A percentile compares a stretch with the other conserved stretches of the same genome.
Conservation (phyloP, 2,329 filamentous ascomycete genomes). For the Pseudogymnoascus verrucosus region DNA sequence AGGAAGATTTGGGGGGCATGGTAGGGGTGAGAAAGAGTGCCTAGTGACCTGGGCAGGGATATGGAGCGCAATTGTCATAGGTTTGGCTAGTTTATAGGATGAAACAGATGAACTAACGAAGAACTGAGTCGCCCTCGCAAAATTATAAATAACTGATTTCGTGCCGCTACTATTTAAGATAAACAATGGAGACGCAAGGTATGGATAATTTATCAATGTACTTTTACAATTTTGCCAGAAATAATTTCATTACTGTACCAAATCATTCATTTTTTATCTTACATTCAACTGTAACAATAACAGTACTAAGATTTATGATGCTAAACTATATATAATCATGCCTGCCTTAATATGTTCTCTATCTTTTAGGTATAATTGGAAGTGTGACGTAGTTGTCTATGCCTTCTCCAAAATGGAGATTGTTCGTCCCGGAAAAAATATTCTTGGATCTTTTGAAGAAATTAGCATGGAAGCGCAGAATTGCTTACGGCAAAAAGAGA, state of each 20-base stretch:
- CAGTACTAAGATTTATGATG: not conserved
- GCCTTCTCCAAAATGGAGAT: conserved; percentile 41
- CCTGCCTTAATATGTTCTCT: not conserved
- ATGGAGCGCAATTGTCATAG: not conserved
- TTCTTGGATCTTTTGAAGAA: conserved; percentile 15
- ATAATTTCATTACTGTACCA: not conserved
- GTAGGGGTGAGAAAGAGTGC: conserved; percentile 15
- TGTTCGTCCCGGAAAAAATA: conserved; percentile 40
- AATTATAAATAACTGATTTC: not conserved
- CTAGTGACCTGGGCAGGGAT: not conserved
- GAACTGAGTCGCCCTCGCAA: not conserved
- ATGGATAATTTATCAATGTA: not conserved
- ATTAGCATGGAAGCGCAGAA: not conserved
- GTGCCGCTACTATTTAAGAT: not conserved
- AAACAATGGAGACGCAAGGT: not conserved
- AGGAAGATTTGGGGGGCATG: conserved; percentile 16
- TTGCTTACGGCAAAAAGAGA: not conserved
- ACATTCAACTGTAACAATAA: too few species aligned
- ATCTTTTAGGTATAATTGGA: conserved; percentile 39
- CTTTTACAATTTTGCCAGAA: not conserved
- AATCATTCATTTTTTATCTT: too few species aligned
- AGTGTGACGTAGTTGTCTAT: conserved; percentile 42
- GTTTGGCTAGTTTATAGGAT: not conserved
- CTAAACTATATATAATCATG: not conserved
- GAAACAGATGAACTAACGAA: not conserved